phyloP scores from a whole-genome alignment of 129 eudicot species.

The Artemisia tridentata region DNA sequence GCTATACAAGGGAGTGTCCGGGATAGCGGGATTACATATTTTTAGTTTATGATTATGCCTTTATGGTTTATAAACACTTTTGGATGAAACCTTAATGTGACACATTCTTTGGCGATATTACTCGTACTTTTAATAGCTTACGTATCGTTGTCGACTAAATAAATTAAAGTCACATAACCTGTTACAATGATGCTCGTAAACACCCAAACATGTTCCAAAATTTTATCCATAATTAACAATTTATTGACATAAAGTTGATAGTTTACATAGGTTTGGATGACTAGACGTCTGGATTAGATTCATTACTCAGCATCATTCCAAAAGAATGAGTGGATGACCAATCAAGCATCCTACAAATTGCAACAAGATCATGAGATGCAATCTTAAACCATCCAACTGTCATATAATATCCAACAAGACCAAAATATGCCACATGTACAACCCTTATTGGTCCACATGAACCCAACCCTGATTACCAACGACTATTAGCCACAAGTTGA shows the following conservation, averaged over 20 bases:
- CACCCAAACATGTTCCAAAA: background rate
- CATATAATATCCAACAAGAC: background rate
- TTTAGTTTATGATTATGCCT: no score
- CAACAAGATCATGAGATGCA: constrained; percentile 28
- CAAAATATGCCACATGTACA: background rate
- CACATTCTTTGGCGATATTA: no score
- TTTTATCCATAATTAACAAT: background rate
- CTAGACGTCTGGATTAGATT: background rate
- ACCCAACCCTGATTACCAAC: background rate
- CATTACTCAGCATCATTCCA: constrained; percentile 10
- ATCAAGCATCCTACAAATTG: constrained; percentile 16
- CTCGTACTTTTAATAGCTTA: no score
- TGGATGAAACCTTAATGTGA: no score
- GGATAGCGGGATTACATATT: no score
- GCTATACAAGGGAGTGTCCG: no score
- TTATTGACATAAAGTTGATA: background rate
- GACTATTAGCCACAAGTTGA: background rate
- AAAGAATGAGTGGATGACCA: constrained; percentile 19
- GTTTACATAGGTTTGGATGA: background rate
- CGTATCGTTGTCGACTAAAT: background rate
- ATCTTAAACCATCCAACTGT: constrained; percentile 29
- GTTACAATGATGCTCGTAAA: background rate
- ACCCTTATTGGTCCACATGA: constrained; percentile 2
- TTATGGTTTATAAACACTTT: no score
- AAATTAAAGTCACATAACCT: background rate